Percentiles rank a stretch among this genome's conserved stretches.
Conservation (phyloP, 495 filamentous ascomycete species). For the Penicillium cinerascens region DNA sequence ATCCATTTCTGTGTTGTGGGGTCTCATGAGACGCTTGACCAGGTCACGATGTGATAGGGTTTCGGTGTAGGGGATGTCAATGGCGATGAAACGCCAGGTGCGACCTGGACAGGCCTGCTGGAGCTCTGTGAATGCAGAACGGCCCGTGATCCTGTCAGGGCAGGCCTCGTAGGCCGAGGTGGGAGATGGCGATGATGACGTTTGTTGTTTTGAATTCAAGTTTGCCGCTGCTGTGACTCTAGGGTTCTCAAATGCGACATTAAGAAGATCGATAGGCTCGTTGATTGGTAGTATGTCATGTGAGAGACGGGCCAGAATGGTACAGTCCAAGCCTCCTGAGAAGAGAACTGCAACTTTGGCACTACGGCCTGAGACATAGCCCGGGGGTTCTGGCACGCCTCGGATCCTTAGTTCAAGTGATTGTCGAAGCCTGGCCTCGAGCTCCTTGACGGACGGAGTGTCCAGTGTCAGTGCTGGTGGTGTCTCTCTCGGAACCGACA, state of each 20-base stretch:
- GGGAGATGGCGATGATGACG: background rate
- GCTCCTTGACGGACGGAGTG: constrained; percentile 51
- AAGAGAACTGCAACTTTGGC: constrained; percentile 77
- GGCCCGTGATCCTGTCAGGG: constrained; percentile 85
- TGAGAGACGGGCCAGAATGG: constrained; percentile 75
- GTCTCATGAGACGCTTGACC: constrained; percentile 75
- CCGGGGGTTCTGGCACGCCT: constrained; percentile 59
- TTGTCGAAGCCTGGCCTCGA: constrained; percentile 57
- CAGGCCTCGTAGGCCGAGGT: constrained; percentile 70
- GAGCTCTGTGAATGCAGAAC: constrained; percentile 71
- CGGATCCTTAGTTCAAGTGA: constrained; percentile 64
- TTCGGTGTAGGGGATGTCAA: constrained; percentile 81
- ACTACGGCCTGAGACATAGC: constrained; percentile 27
- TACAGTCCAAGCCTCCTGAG: constrained; percentile 92
- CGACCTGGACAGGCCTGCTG: constrained; percentile 66
- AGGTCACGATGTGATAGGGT: constrained; percentile 63
- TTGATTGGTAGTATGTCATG: constrained; percentile 69
- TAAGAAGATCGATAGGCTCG: constrained; percentile 80
- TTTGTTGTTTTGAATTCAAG: constrained; percentile 11
- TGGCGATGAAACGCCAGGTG: constrained; percentile 73
- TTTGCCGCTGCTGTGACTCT: constrained; percentile 56
- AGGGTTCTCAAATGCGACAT: constrained; percentile 96
- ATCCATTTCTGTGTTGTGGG: constrained; percentile 98
- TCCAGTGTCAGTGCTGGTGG: constrained; percentile 37
- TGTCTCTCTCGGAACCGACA: constrained; percentile 36